A percentile compares a stretch with the other conserved stretches of the same genome.
Conservation (phyloP, 768 basidiomycete species). For the Agrocybe pediades region DNA sequence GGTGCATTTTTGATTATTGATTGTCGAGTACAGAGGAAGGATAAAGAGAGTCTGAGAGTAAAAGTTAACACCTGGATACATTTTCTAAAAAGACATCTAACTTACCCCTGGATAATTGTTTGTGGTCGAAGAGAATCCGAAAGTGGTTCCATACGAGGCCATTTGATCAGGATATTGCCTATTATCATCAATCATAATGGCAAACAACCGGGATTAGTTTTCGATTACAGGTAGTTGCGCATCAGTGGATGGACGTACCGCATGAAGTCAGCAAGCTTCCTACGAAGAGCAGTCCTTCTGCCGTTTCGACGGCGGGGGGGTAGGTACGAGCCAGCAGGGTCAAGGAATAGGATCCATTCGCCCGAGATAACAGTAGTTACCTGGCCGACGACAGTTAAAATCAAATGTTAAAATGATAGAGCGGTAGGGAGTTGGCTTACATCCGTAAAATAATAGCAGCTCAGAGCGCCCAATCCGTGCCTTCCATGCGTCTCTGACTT, state of each 20-base stretch:
- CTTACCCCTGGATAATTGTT: conserved; percentile 15
- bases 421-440: conserved; percentile 23
- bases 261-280: conserved; percentile 31
- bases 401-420: not conserved
- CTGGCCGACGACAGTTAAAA: conserved; percentile 11
- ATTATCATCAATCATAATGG: no score
- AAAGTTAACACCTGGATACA: not conserved
- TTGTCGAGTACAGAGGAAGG: conserved; percentile 11
- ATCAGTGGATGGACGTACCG: conserved; percentile 19
- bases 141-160: conserved; percentile 33
- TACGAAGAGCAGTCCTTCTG: conserved; percentile 29
- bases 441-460: conserved; percentile 52
- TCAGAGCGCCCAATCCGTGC: conserved; percentile 50
- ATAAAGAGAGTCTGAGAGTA: conserved; percentile 15
- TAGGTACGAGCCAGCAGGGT: conserved; percentile 43
- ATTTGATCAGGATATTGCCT: conserved; percentile 45
- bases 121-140: conserved; percentile 30
- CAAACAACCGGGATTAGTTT: no score
- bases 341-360: conserved; percentile 35
- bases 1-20: conserved; percentile 7
- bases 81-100: not conserved
- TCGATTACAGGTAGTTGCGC: not conserved
- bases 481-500: conserved; percentile 42
- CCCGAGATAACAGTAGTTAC: conserved; percentile 34
- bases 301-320: conserved; percentile 22